Percentiles rank a stretch among this genome's conserved stretches.
phyloP scores from a whole-genome alignment of 495 filamentous ascomycete species.

The Mycothermus thermophilus region DNA sequence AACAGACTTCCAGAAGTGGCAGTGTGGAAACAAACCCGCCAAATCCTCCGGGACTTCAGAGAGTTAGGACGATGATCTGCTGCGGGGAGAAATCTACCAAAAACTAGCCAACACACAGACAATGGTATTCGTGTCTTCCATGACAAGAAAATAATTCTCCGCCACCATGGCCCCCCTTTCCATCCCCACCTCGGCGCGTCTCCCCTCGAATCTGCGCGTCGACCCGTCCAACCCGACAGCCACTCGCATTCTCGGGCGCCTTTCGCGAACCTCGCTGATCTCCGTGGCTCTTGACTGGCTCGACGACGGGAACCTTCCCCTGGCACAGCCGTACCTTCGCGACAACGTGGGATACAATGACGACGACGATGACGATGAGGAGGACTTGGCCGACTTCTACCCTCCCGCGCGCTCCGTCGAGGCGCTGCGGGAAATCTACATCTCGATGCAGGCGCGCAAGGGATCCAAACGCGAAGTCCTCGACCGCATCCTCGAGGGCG shows the following conservation, averaged over 20 bases:
- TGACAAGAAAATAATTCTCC: too few relatives aligned
- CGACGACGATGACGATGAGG: conserved; percentile 28
- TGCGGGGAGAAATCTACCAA: too few relatives aligned
- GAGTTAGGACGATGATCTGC: too few relatives aligned
- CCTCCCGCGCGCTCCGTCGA: conserved; percentile 46
- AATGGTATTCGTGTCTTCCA: too few relatives aligned
- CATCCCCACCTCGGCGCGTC: conserved; percentile 31
- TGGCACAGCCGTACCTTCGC: conserved; percentile 41
- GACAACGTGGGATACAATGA: conserved; percentile 24
- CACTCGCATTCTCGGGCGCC: conserved; percentile 47
- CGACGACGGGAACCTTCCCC: conserved; percentile 41
- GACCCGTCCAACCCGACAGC: conserved; percentile 49
- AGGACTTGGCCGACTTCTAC: conserved; percentile 41
- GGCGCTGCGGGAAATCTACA: conserved; percentile 50
- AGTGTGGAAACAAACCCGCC: too few relatives aligned
- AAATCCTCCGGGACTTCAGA: too few relatives aligned
- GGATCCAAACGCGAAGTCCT: conserved; percentile 61
- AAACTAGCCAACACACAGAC: too few relatives aligned
- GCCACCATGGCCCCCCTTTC: conserved; percentile 32
- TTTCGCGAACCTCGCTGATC: conserved; percentile 57
- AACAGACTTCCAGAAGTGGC: too few relatives aligned
- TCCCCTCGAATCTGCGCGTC: conserved; percentile 42
- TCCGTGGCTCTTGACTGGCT: conserved; percentile 63
- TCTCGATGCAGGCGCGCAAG: conserved; percentile 38
- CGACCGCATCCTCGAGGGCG: conserved; percentile 62